Percentiles rank a stretch among this genome's conserved stretches.
phyloP scores from a whole-genome alignment of 345 rosid species.

The Sonneratia caseolaris region DNA sequence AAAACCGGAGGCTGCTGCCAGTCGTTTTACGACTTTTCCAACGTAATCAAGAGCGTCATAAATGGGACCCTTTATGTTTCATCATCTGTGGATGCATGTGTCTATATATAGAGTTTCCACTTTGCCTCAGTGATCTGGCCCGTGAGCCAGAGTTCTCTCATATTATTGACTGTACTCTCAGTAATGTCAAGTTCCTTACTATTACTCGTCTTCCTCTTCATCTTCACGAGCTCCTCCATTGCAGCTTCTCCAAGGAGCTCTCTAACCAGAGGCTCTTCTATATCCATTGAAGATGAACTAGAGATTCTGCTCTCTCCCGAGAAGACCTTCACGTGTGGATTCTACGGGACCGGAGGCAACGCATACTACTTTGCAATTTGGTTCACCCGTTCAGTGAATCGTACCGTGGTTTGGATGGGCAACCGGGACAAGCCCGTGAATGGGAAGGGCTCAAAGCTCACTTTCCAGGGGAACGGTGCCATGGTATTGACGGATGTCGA shows the following conservation, averaged over 20 bases:
- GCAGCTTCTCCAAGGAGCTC: slow-evolving; percentile 1
- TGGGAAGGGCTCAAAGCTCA: slow-evolving; percentile 27
- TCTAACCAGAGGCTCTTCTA: slow-evolving; percentile 18
- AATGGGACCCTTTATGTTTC: too few relatives aligned
- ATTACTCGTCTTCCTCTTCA: slow-evolving; percentile 6
- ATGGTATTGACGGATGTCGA: slow-evolving; percentile 28
- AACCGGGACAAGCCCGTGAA: slow-evolving; percentile 35
- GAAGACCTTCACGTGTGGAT: slow-evolving; percentile 34
- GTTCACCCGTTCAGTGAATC: slow-evolving; percentile 24
- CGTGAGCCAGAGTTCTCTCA: too few relatives aligned
- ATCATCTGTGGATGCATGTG: too few relatives aligned
- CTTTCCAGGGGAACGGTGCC: slow-evolving; percentile 21
- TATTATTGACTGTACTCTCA: too few relatives aligned
- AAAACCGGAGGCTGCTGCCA: too few relatives aligned
- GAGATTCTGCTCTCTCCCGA: slow-evolving; percentile 21
- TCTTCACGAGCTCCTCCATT: neutral
- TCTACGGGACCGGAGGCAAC: slow-evolving; percentile 25
- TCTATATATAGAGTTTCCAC: too few relatives aligned
- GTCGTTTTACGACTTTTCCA: too few relatives aligned
- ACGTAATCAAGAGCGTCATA: too few relatives aligned
- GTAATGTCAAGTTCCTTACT: neutral
- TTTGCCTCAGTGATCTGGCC: too few relatives aligned
- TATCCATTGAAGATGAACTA: slow-evolving; percentile 18
- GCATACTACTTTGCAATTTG: slow-evolving; percentile 37
- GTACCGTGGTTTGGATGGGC: slow-evolving; percentile 37